These are phyloP conservation scores for Epithemia pelagica DNA, from an alignment of 108 stramenopile species.

Conservation along the genomic window DNA sequence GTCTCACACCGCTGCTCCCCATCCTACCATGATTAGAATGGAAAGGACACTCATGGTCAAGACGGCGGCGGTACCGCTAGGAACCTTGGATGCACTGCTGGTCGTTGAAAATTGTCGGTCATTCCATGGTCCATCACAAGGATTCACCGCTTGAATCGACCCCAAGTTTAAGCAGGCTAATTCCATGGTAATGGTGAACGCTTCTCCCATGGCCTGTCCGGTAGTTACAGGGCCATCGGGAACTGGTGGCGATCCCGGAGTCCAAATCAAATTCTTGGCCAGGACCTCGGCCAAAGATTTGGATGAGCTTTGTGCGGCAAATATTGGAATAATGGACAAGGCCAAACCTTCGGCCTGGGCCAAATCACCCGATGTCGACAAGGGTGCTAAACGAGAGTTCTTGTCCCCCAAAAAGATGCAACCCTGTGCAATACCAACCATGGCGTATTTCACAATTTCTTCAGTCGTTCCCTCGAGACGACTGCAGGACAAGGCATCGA, in stretches of 20 bases:
- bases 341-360: slow-evolving; percentile 59
- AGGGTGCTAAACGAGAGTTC: slow-evolving; percentile 28
- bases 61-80: no score
- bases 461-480: slow-evolving; percentile 45
- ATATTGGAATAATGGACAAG: slow-evolving; percentile 60
- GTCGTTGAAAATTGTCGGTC: not conserved
- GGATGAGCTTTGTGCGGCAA: slow-evolving; percentile 3
- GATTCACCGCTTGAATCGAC: not conserved
- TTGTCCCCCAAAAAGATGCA: slow-evolving; percentile 56
- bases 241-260: slow-evolving; percentile 20
- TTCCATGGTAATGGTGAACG: slow-evolving; percentile 26
- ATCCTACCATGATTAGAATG: no score
- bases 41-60: no score
- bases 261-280: slow-evolving; percentile 36
- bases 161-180: slow-evolving; percentile 6
- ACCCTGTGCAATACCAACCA: slow-evolving; percentile 71
- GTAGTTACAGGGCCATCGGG: slow-evolving; percentile 40
- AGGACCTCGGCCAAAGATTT: slow-evolving; percentile 22
- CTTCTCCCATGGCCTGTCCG: slow-evolving; percentile 40
- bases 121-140: slow-evolving; percentile 1
- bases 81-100: no score
- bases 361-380: slow-evolving; percentile 31
- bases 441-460: slow-evolving; percentile 35
- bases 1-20: no score
- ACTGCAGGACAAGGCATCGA: slow-evolving; percentile 47